Conservation (phyloP, 768 basidiomycete genomes). For the Pleurotus giganteus region DNA sequence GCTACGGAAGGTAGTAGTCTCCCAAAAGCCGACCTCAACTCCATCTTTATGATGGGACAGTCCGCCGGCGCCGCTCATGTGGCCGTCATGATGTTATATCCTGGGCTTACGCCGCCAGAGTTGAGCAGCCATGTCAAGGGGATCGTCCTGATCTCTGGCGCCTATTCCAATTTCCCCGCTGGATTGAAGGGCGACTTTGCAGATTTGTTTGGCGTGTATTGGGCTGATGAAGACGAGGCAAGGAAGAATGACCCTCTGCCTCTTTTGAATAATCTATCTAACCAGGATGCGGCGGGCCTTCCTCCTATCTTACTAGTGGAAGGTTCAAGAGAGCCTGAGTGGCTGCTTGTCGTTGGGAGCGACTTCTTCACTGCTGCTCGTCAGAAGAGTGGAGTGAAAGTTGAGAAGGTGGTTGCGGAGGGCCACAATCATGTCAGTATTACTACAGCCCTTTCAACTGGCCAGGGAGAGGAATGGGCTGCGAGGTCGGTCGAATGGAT, state of each 20-base stretch:
- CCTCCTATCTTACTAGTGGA: constrained; percentile 49
- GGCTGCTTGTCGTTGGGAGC: constrained; percentile 32
- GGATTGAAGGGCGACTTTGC: constrained; percentile 22
- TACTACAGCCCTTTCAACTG: constrained; percentile 46
- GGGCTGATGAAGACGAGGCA: constrained; percentile 33
- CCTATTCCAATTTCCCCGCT: constrained; percentile 35
- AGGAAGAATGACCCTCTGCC: constrained; percentile 37
- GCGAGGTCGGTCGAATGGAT: constrained; percentile 45
- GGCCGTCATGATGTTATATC: constrained; percentile 41
- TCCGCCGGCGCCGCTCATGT: constrained; percentile 59
- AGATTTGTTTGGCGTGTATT: constrained; percentile 33
- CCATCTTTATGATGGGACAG: constrained; percentile 53
- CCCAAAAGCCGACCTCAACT: constrained; percentile 36
- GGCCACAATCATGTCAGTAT: constrained; percentile 68
- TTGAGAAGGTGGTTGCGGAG: constrained; percentile 35
- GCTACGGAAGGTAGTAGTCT: neutral
- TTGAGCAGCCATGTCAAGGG: constrained; percentile 40
- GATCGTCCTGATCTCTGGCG: constrained; percentile 43
- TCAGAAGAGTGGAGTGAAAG: constrained; percentile 28
- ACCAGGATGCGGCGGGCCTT: constrained; percentile 31
- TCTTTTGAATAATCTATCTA: constrained; percentile 35
- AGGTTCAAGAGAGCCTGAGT: constrained; percentile 53
- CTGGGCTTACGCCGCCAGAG: constrained; percentile 29
- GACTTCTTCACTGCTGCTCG: constrained; percentile 39
- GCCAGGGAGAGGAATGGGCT: constrained; percentile 64